Evolutionary conservation across 306 rosid genomes (phyloP).

Genomic region (Erythrophleum fordii): DNA sequence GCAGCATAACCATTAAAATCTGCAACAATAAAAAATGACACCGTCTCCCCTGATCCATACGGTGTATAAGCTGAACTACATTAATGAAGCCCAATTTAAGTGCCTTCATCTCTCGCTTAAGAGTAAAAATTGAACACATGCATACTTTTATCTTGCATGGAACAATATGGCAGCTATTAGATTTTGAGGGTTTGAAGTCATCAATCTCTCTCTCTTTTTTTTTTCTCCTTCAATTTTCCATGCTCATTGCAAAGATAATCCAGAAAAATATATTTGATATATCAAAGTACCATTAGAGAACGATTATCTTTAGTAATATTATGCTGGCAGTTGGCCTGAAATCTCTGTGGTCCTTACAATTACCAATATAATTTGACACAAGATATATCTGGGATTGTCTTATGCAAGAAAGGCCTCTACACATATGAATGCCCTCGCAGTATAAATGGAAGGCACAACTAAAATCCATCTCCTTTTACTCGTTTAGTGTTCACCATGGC

Average conservation of each 20-base stretch:
- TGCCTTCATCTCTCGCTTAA: background rate
- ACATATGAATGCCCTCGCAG: background rate
- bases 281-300: background rate
- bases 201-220: background rate
- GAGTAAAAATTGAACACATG: background rate
- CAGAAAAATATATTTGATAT: background rate
- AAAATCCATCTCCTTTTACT: background rate
- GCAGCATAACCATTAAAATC: background rate
- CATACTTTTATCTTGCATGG: background rate
- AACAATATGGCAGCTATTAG: background rate
- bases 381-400: background rate
- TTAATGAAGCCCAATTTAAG: background rate
- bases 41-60: background rate
- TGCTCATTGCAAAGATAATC: background rate
- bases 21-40: background rate
- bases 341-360: background rate
- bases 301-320: background rate
- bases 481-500: background rate
- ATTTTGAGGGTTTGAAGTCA: background rate
- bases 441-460: constrained; percentile 2
- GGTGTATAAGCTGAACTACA: background rate
- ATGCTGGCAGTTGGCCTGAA: constrained; percentile 1
- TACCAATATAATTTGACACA: background rate
- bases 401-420: background rate
- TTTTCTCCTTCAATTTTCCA: no score